Percentiles rank a stretch among this genome's conserved stretches.
Conservation (phyloP, 768 basidiomycete genomes). For the Lactarius evosmus region DNA sequence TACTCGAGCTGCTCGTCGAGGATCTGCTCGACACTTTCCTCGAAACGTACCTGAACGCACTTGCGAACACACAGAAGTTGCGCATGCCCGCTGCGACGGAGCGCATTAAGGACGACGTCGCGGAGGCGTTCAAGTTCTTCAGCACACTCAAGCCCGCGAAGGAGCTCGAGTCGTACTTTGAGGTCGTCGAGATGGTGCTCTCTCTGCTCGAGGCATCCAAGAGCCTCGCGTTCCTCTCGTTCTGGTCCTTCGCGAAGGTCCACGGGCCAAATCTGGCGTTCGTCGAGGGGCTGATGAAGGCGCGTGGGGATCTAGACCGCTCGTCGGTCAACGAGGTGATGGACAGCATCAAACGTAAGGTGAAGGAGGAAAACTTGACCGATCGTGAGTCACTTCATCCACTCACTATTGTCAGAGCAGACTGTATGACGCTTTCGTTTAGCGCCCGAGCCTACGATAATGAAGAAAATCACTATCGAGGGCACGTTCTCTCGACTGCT, state of each 20-base stretch:
- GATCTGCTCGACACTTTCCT: constrained; percentile 91
- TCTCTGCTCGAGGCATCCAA: constrained; percentile 81
- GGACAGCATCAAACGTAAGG: constrained; percentile 89
- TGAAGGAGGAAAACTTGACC: constrained; percentile 79
- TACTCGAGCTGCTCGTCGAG: constrained; percentile 89
- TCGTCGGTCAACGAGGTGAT: constrained; percentile 84
- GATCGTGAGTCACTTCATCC: constrained; percentile 59
- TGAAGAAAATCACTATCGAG: constrained; percentile 85
- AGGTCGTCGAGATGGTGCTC: constrained; percentile 81
- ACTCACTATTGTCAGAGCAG: background rate
- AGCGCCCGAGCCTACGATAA: constrained; percentile 84
- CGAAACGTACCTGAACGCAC: constrained; percentile 82
- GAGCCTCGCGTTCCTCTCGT: constrained; percentile 88
- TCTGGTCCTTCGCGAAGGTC: constrained; percentile 89
- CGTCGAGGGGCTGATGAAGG: constrained; percentile 86
- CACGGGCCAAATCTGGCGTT: constrained; percentile 92
- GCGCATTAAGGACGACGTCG: constrained; percentile 78
- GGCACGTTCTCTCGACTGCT: constrained; percentile 74
- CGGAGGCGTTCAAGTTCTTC: constrained; percentile 78
- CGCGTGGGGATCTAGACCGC: constrained; percentile 89
- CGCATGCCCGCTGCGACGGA: constrained; percentile 83
- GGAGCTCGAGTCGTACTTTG: constrained; percentile 80
- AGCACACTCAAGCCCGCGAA: constrained; percentile 67
- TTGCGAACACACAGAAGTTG: constrained; percentile 81
- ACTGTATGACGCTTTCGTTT: background rate